phyloP scores from a whole-genome alignment of 257 asterid species.

The Gentiana straminea region DNA sequence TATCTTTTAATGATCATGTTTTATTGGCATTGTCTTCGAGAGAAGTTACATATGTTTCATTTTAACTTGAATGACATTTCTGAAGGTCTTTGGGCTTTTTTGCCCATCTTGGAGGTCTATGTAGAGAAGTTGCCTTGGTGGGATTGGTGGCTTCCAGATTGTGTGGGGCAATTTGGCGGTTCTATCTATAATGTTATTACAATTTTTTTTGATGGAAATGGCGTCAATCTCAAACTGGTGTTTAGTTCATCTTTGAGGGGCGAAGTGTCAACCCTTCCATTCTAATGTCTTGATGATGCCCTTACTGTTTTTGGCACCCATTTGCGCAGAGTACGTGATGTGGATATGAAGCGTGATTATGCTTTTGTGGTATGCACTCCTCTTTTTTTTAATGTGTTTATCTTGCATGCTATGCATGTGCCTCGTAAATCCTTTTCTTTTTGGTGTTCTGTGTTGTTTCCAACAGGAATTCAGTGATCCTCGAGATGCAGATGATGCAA shows the following conservation, averaged over 20 bases:
- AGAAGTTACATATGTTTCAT: constrained; percentile 29
- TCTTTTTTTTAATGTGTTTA: constrained; percentile 1
- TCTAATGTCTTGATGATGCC: constrained; percentile 61
- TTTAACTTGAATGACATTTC: constrained; percentile 44
- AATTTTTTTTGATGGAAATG: constrained; percentile 51
- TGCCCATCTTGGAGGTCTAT: constrained; percentile 53
- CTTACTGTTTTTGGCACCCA: constrained; percentile 62
- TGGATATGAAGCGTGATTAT: constrained; percentile 66
- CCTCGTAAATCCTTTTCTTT: background rate
- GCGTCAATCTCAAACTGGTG: constrained; percentile 53
- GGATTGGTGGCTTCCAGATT: constrained; percentile 41
- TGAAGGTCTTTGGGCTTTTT: constrained; percentile 51
- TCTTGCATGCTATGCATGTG: background rate
- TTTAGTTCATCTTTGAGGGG: constrained; percentile 59
- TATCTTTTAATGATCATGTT: constrained; percentile 4
- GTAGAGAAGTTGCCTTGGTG: constrained; percentile 62
- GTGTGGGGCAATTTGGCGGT: constrained; percentile 44
- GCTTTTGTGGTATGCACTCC: constrained; percentile 45
- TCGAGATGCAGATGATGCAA: constrained; percentile 66
- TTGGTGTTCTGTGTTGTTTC: constrained; percentile 3
- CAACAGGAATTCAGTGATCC: constrained; percentile 49
- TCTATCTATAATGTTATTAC: constrained; percentile 47
- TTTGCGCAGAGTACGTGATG: constrained; percentile 72
- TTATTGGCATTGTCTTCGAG: constrained; percentile 21
- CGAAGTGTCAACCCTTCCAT: constrained; percentile 48